Evolutionary conservation across 2,329 filamentous ascomycete species (phyloP).

Genomic region (Emmonsia crescens): DNA sequence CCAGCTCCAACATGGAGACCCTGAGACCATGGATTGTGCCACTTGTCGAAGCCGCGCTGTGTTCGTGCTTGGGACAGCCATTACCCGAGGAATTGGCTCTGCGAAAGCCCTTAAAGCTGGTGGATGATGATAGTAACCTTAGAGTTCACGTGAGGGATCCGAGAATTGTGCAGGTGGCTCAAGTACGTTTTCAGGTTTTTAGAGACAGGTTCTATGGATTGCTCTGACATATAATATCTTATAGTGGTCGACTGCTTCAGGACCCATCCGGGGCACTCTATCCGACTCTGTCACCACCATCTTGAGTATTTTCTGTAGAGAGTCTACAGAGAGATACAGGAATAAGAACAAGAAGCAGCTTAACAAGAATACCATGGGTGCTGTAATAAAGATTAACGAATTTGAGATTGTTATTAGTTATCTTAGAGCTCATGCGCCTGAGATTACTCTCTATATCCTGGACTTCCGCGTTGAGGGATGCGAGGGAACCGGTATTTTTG

Average conservation of each 20-base stretch:
- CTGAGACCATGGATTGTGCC: conserved; percentile 14
- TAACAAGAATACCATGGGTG: conserved; percentile 19
- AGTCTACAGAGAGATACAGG: conserved; percentile 18
- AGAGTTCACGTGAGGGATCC: conserved; percentile 17
- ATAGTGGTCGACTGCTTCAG: conserved; percentile 20
- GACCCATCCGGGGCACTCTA: conserved; percentile 17
- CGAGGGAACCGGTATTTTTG: conserved; percentile 19
- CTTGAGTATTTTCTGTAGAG: conserved; percentile 21
- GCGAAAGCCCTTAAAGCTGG: conserved; percentile 9
- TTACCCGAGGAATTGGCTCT: background rate
- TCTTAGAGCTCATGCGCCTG: conserved; percentile 4
- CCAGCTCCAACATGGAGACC: conserved; percentile 13
- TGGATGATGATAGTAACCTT: conserved; percentile 27
- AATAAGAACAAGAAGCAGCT: conserved; percentile 11
- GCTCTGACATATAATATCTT: background rate
- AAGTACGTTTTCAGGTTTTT: conserved; percentile 16
- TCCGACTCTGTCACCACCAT: conserved; percentile 28
- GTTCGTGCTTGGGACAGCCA: background rate
- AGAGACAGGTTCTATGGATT: background rate
- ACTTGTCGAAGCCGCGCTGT: conserved; percentile 11
- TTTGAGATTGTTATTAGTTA: conserved; percentile 27
- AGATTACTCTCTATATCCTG: conserved; percentile 16
- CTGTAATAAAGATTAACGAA: conserved; percentile 21
- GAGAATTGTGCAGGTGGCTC: conserved; percentile 19
- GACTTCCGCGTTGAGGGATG: conserved; percentile 18